Conservation (phyloP, 345 rosid genomes). For the Durio zibethinus region DNA sequence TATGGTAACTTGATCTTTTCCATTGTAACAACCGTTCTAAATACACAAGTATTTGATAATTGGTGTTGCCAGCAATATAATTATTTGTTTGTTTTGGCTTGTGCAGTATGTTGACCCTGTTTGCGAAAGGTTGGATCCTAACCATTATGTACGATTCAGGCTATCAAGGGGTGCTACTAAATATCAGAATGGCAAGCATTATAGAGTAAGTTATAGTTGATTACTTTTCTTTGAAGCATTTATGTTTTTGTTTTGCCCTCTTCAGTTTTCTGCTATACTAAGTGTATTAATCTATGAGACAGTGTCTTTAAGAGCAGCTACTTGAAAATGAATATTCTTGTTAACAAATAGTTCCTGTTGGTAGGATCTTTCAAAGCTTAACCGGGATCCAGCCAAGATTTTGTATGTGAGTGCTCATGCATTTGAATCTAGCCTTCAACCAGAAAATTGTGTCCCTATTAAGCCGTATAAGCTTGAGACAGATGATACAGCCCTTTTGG, state of each 20-base stretch:
- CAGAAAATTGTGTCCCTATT: constrained; percentile 77
- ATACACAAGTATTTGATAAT: not conserved
- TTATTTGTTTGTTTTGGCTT: constrained; percentile 15
- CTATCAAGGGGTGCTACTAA: constrained; percentile 81
- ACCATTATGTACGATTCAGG: constrained; percentile 57
- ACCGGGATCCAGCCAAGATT: constrained; percentile 77
- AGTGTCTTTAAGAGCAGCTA: not conserved
- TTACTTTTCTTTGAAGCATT: not conserved
- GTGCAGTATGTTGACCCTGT: constrained; percentile 79
- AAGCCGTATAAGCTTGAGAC: constrained; percentile 75
- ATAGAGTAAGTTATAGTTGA: constrained; percentile 52
- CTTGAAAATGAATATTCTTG: constrained; percentile 1
- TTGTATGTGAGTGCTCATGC: constrained; percentile 83
- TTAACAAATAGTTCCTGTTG: constrained; percentile 16
- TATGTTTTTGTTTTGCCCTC: constrained; percentile 1
- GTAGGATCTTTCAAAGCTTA: constrained; percentile 98
- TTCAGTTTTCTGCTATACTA: not conserved
- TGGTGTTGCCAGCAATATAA: not conserved
- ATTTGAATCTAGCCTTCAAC: constrained; percentile 79
- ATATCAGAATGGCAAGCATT: constrained; percentile 88
- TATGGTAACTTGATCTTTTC: constrained; percentile 50
- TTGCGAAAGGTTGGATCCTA: constrained; percentile 83
- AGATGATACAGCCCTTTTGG: constrained; percentile 84
- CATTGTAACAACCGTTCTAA: not conserved
- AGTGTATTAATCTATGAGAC: not conserved